phyloP scores from a whole-genome alignment of 1,139 yeast species.

The Tardiomyces depauwii region DNA sequence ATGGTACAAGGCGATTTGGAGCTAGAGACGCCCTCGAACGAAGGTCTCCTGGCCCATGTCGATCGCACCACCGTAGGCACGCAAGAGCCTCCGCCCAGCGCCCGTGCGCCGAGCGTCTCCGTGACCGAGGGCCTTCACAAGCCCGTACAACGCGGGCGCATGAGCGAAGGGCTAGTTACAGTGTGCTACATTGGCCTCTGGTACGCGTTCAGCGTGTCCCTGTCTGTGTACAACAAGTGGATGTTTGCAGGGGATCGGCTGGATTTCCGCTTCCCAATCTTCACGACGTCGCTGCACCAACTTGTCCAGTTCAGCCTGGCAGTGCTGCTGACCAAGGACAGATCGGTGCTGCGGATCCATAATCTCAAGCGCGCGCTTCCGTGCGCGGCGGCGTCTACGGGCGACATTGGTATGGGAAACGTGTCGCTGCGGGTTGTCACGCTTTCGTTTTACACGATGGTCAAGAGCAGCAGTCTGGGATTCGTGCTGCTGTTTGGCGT shows the following conservation, averaged over 20 bases:
- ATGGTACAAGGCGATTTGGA: not conserved
- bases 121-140: not conserved
- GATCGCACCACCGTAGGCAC: not conserved
- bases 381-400: constrained; percentile 79
- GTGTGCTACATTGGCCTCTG: constrained; percentile 27
- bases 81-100: not conserved
- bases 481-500: constrained; percentile 85
- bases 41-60: not conserved
- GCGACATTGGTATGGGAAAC: constrained; percentile 90
- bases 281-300: constrained; percentile 82
- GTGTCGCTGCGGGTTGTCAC: constrained; percentile 70
- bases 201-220: constrained; percentile 48
- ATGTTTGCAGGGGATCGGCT: constrained; percentile 73
- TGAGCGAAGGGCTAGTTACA: constrained; percentile 12
- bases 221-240: constrained; percentile 94
- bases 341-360: constrained; percentile 9
- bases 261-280: constrained; percentile 69
- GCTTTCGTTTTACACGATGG: constrained; percentile 82
- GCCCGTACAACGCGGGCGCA: not conserved
- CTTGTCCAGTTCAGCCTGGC: constrained; percentile 35
- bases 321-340: not conserved
- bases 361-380: constrained; percentile 50
- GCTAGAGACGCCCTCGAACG: not conserved
- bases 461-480: constrained; percentile 74
- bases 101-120: not conserved